Base-by-base conservation (phyloP, 306 rosid species). In the Hippophae tibetana region DNA sequence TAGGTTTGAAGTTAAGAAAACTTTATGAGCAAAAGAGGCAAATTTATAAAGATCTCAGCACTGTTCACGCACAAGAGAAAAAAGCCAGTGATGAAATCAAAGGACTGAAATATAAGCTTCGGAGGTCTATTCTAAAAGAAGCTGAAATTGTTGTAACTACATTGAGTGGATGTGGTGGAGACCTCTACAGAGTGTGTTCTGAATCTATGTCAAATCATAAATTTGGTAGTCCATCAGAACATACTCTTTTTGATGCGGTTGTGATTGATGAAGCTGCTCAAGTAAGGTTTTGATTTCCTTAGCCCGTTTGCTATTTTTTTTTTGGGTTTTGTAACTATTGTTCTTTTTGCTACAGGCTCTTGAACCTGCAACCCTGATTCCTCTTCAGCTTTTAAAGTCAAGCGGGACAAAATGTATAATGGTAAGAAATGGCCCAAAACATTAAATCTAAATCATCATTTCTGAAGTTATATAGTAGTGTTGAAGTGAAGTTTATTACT, bases 231-330 rank as follows among this genome's bases (percentile, higher is more conserved):
- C 84, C 93, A 65, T 78, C 95, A 63, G 96, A 92, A 72, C 78
- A 78, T 61, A 80, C 82, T 62, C 95, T 87, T 61, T 92, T 92
- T 49, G 95, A 83, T 83, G 93, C 98, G 65, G 84, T 87, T 64
- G 83, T 92, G 68, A 82, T 81, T 63, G 98, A 92, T 76, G 98
- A 92, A 83, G 98, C 96, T 69, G 95, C 98, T 64, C 95, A 87
- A 69, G 98, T 92, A 83, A 75, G 45, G 44, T 51, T 58, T 50
- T 70, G 53, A 11, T 54, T 51, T 57, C 67, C 26, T 12, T 54
- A 52, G 44, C 63, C 64, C 62, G 50, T 46, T 14, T 63, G 23
- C 47, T 26, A 11, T 66, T 46, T 42, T 49, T 49, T 64, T 14
- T 61, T 56, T 55, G 41, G 43, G 67, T 59, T 70, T 70, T 13